phyloP scores from a whole-genome alignment of 2,329 filamentous ascomycete genomes.

The Anisogramma anomala region DNA sequence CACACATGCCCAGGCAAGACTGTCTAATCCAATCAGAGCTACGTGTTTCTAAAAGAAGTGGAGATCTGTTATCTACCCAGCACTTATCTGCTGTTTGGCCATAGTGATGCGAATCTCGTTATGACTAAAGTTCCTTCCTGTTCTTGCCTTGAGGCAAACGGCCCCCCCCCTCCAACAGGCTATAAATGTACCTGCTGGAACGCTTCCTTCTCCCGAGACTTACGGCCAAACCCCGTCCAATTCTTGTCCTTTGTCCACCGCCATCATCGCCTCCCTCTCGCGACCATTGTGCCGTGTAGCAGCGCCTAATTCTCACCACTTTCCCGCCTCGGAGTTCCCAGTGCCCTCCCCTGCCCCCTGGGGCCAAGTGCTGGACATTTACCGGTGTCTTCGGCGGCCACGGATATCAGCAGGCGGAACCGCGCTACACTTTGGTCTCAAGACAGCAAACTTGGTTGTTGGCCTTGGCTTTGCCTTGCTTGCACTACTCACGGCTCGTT shows the following conservation, averaged over 20 bases:
- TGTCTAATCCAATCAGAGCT: no score
- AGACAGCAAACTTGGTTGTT: constrained; percentile 6
- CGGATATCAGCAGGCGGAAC: constrained; percentile 7
- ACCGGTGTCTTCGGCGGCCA: constrained; percentile 1
- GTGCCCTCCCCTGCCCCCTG: neutral
- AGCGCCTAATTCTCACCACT: neutral
- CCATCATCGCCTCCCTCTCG: constrained; percentile 3
- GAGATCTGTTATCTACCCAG: no score
- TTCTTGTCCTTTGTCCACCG: constrained; percentile 2
- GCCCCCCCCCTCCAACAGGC: neutral
- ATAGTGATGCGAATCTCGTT: no score
- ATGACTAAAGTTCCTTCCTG: no score
- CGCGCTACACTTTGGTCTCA: constrained; percentile 1
- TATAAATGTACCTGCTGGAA: constrained; percentile 10
- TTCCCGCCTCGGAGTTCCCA: neutral
- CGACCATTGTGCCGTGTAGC: neutral
- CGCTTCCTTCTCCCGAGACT: constrained; percentile 2
- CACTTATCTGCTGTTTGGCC: no score
- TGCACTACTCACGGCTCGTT: neutral
- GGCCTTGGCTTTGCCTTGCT: constrained; percentile 4
- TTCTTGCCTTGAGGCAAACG: neutral
- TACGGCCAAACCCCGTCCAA: neutral
- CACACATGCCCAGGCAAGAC: no score
- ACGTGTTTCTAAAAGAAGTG: no score
- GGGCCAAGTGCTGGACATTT: neutral